phyloP scores from a whole-genome alignment of 2,329 filamentous ascomycete species.

The Dryadomyces sulphureus region DNA sequence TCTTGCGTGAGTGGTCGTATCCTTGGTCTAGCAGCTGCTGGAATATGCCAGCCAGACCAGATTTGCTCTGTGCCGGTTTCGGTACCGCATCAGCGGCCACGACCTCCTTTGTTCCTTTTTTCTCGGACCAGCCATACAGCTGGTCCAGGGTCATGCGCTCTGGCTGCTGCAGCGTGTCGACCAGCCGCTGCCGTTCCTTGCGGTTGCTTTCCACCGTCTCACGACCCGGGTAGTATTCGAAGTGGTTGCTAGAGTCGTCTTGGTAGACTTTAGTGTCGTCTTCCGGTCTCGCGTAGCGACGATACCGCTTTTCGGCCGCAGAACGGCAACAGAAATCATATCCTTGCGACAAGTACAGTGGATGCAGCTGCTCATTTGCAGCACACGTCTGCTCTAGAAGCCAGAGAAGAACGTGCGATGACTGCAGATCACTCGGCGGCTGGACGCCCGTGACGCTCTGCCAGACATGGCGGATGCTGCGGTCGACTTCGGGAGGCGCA shows the following conservation, averaged over 20 bases:
- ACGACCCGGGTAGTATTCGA: slow-evolving; percentile 1
- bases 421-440: slow-evolving; percentile 15
- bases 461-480: slow-evolving; percentile 38
- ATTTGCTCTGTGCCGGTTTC: neutral
- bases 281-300: neutral
- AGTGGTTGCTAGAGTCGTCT: neutral
- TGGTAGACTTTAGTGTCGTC: neutral
- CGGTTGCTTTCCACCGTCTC: slow-evolving; percentile 20
- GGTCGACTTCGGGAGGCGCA: slow-evolving; percentile 44
- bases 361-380: slow-evolving; percentile 41
- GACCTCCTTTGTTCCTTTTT: neutral
- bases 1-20: neutral
- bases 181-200: slow-evolving; percentile 19
- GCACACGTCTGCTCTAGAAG: slow-evolving; percentile 48
- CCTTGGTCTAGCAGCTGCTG: neutral
- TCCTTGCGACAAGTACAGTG: slow-evolving; percentile 45
- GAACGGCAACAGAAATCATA: slow-evolving; percentile 42
- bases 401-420: slow-evolving; percentile 33
- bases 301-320: slow-evolving; percentile 1
- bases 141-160: slow-evolving; percentile 43
- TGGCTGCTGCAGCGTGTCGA: slow-evolving; percentile 28
- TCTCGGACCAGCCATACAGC: slow-evolving; percentile 29
- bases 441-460: slow-evolving; percentile 12
- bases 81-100: too few relatives aligned
- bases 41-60: neutral